Evolutionary conservation across 2,329 filamentous ascomycete species (phyloP).

Genomic region (Xylaria sp.): DNA sequence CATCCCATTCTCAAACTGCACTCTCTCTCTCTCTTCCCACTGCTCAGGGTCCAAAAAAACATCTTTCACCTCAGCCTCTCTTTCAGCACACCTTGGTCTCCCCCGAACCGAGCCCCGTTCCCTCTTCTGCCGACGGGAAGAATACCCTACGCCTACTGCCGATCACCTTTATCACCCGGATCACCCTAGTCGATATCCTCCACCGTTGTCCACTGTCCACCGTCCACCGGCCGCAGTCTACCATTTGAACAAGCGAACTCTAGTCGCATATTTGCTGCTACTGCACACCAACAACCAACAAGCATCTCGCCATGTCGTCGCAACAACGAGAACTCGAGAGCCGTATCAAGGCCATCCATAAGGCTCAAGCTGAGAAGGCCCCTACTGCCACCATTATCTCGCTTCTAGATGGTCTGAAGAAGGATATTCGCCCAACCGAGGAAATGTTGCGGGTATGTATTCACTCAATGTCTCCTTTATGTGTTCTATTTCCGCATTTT

Average conservation of each 20-base stretch:
- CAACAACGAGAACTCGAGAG: slow-evolving; percentile 81
- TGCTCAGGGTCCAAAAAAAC: neutral
- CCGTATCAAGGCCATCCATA: slow-evolving; percentile 78
- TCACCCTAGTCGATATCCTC: no score
- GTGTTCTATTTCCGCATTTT: neutral
- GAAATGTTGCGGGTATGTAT: slow-evolving; percentile 66
- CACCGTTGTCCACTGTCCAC: neutral
- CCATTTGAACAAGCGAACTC: neutral
- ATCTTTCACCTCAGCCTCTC: neutral
- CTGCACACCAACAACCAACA: neutral
- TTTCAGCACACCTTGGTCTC: neutral
- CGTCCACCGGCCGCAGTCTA: neutral
- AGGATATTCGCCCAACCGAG: slow-evolving; percentile 82
- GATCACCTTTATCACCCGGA: no score
- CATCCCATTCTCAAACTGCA: neutral
- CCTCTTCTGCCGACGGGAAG: neutral
- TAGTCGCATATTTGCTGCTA: neutral
- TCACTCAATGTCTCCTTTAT: neutral
- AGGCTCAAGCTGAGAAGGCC: slow-evolving; percentile 77
- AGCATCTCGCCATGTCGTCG: slow-evolving; percentile 54
- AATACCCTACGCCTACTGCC: neutral
- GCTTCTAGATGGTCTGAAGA: slow-evolving; percentile 79
- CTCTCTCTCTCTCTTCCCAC: neutral
- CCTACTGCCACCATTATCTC: slow-evolving; percentile 72
- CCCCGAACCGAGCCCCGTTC: neutral